These are phyloP conservation scores for Metschnikowia santaceciliae DNA, from an alignment of 805 yeast genomes.

Conservation along the genomic window DNA sequence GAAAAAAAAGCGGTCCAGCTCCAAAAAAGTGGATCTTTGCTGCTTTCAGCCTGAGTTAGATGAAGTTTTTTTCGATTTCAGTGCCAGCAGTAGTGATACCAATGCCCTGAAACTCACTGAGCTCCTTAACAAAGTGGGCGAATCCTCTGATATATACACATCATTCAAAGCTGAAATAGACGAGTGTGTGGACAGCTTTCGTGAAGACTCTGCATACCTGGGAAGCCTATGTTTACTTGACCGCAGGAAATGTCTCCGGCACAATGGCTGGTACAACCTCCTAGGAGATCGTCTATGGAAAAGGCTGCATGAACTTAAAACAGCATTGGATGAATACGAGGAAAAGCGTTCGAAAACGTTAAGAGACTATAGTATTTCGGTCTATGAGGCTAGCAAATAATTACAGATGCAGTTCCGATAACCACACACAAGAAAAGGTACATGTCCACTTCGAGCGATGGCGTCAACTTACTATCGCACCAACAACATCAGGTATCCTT, in stretches of 20 bases:
- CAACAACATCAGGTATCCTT: background rate
- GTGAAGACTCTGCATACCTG: slow-evolving; percentile 6
- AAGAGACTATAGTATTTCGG: slow-evolving; percentile 34
- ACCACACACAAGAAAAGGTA: background rate
- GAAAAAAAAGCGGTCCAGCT: slow-evolving; percentile 18
- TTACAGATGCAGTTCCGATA: background rate
- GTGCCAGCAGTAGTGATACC: background rate
- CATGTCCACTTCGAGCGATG: background rate
- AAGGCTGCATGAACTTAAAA: slow-evolving; percentile 30
- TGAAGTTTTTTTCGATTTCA: background rate
- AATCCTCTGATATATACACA: slow-evolving; percentile 6
- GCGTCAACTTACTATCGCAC: background rate
- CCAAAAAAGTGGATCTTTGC: slow-evolving; percentile 48
- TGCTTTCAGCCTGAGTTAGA: slow-evolving; percentile 41
- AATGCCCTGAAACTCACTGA: background rate
- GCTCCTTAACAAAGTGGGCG: background rate
- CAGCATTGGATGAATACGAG: slow-evolving; percentile 26
- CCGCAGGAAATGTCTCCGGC: slow-evolving; percentile 53
- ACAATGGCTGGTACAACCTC: slow-evolving; percentile 47
- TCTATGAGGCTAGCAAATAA: slow-evolving; percentile 18
- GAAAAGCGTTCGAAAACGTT: slow-evolving; percentile 27
- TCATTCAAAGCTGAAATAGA: slow-evolving; percentile 16
- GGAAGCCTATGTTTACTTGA: slow-evolving; percentile 46
- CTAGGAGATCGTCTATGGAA: slow-evolving; percentile 31
- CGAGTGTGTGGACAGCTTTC: slow-evolving; percentile 13